phyloP scores from a whole-genome alignment of 495 filamentous ascomycete species.

The Margaritispora aquatica region DNA sequence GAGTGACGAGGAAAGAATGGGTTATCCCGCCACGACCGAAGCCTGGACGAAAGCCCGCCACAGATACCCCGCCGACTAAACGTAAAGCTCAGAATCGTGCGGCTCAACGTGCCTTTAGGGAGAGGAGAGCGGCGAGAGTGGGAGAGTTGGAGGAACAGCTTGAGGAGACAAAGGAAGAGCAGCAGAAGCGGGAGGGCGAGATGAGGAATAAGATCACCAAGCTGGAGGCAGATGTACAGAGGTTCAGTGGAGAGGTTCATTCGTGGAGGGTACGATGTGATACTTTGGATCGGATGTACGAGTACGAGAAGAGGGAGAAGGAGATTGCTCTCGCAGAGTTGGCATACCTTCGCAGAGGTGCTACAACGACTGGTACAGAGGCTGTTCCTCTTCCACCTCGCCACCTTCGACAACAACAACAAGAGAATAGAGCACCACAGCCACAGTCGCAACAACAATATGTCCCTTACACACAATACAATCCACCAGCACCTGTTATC shows the following conservation, averaged over 20 bases:
- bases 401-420: conserved; percentile 17
- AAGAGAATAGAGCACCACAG: conserved; percentile 1
- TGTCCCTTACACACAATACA: not conserved
- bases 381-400: conserved; percentile 28
- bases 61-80: conserved; percentile 85
- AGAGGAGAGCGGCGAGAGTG: conserved; percentile 75
- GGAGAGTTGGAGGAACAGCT: conserved; percentile 82
- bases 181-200: conserved; percentile 39
- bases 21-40: conserved; percentile 81
- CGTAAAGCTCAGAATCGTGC: conserved; percentile 89
- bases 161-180: conserved; percentile 50
- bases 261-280: conserved; percentile 24
- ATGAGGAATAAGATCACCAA: conserved; percentile 34
- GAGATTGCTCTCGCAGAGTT: conserved; percentile 22
- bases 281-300: conserved; percentile 22
- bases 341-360: conserved; percentile 23
- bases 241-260: conserved; percentile 28
- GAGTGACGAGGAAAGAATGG: conserved; percentile 78
- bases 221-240: conserved; percentile 39
- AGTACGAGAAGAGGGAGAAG: conserved; percentile 25
- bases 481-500: not conserved
- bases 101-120: conserved; percentile 89
- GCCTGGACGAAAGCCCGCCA: conserved; percentile 90
- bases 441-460: not conserved
- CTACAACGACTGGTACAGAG: conserved; percentile 21